These are phyloP conservation scores for Aspergillus pseudoviridinutans DNA, from an alignment of 2,329 filamentous ascomycete genomes.

Conservation along the genomic window DNA sequence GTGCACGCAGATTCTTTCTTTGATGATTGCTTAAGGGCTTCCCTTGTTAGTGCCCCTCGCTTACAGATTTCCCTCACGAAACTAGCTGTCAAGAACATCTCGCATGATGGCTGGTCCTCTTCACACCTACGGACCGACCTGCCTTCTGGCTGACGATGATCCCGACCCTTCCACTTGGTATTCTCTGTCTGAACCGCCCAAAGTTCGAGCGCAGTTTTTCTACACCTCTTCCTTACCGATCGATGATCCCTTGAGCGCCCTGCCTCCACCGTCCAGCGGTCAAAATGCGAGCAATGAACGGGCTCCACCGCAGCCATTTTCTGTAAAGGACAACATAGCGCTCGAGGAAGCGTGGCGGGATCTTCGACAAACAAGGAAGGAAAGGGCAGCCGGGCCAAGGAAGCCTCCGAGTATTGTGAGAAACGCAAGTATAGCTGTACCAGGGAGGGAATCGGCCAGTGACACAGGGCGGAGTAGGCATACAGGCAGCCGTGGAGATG, in stretches of 20 bases:
- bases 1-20: background rate
- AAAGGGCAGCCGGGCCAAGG: conserved; percentile 3
- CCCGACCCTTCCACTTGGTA: conserved; percentile 30
- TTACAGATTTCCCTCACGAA: background rate
- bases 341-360: conserved; percentile 74
- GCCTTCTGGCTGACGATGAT: conserved; percentile 44
- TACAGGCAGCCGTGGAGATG: conserved; percentile 10
- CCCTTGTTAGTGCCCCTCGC: background rate
- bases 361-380: conserved; percentile 38
- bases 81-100: background rate
- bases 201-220: conserved; percentile 70
- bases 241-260: conserved; percentile 79
- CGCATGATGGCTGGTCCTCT: conserved; percentile 37
- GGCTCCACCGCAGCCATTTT: conserved; percentile 71
- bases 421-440: conserved; percentile 23
- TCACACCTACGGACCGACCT: conserved; percentile 60
- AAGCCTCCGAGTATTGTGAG: conserved; percentile 9
- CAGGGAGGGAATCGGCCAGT: conserved; percentile 11
- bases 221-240: conserved; percentile 79
- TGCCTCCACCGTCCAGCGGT: conserved; percentile 50
- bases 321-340: conserved; percentile 70
- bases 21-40: background rate
- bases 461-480: conserved; percentile 10
- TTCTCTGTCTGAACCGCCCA: conserved; percentile 50
- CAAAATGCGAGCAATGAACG: conserved; percentile 49